phyloP scores from a whole-genome alignment of 1,284 basidiomycete species.

The Boletus sp. region DNA sequence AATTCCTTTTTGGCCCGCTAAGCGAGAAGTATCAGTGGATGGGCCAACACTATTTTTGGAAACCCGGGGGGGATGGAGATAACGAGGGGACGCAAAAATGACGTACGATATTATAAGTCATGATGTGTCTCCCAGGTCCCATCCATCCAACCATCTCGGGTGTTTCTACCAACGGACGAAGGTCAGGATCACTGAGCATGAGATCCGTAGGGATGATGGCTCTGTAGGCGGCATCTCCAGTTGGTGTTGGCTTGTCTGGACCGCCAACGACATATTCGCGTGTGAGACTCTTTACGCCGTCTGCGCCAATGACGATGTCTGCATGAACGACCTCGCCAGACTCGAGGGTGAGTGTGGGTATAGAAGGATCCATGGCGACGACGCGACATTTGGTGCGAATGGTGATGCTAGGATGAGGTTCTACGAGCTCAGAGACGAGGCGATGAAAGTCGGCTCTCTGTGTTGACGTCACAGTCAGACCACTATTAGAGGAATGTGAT shows the following conservation, averaged over 20 bases:
- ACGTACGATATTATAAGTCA: constrained; percentile 36
- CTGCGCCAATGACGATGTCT: constrained; percentile 52
- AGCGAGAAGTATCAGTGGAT: neutral
- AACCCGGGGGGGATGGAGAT: neutral
- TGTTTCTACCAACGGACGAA: constrained; percentile 32
- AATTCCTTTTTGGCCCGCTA: constrained; percentile 42
- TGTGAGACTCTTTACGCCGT: constrained; percentile 48
- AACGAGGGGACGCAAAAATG: neutral
- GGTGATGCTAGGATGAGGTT: constrained; percentile 39
- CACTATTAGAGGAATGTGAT: neutral
- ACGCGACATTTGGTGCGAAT: constrained; percentile 43
- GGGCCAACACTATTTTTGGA: neutral
- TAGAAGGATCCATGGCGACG: constrained; percentile 38
- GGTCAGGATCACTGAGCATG: constrained; percentile 35
- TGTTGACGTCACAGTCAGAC: constrained; percentile 7
- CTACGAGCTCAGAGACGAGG: constrained; percentile 41
- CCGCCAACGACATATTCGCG: constrained; percentile 42
- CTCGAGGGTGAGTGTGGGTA: constrained; percentile 36
- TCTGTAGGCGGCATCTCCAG: constrained; percentile 41
- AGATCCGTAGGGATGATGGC: constrained; percentile 34
- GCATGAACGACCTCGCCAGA: constrained; percentile 42
- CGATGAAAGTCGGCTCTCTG: constrained; percentile 51
- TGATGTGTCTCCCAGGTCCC: constrained; percentile 37
- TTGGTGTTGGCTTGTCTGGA: constrained; percentile 35
- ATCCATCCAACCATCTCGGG: constrained; percentile 42